Evolutionary conservation across 352 stramenopile species (phyloP).

Genomic region (Globisporangium ultimum): DNA sequence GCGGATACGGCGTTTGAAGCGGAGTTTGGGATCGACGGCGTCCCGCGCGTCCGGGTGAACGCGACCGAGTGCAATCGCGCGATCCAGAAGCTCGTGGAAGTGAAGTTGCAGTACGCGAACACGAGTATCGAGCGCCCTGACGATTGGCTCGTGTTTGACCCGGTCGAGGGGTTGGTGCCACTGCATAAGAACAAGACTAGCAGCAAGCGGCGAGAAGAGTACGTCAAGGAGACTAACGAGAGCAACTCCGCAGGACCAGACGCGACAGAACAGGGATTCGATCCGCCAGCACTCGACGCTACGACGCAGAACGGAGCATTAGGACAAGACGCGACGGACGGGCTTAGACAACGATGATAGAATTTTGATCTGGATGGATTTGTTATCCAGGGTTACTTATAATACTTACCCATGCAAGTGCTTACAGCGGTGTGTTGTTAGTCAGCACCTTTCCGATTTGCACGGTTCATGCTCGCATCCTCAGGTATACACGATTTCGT

Average conservation of each 20-base stretch:
- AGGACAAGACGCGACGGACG: not conserved
- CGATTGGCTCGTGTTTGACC: conserved; percentile 77
- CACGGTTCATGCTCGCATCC: too few species aligned
- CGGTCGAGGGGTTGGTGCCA: conserved; percentile 51
- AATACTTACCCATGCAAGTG: conserved; percentile 1
- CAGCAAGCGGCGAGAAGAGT: conserved; percentile 6
- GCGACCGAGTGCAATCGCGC: conserved; percentile 33
- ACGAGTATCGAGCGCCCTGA: conserved; percentile 50
- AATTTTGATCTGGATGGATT: conserved; percentile 10
- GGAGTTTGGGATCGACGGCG: conserved; percentile 20
- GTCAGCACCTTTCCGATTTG: too few species aligned
- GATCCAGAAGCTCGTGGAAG: conserved; percentile 54
- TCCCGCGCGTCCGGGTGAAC: conserved; percentile 24
- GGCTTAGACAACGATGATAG: conserved; percentile 9
- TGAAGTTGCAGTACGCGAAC: conserved; percentile 57
- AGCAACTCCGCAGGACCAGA: not conserved
- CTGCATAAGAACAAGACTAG: conserved; percentile 38
- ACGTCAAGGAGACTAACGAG: too few species aligned
- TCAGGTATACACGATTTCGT: conserved; percentile 38
- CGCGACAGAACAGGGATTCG: conserved; percentile 1
- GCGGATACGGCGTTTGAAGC: conserved; percentile 10
- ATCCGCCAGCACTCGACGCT: conserved; percentile 3
- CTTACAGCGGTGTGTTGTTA: not conserved
- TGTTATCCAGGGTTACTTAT: not conserved
- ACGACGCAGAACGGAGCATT: not conserved